phyloP scores from a whole-genome alignment of 768 basidiomycete species.

The Amanita inopinata region DNA sequence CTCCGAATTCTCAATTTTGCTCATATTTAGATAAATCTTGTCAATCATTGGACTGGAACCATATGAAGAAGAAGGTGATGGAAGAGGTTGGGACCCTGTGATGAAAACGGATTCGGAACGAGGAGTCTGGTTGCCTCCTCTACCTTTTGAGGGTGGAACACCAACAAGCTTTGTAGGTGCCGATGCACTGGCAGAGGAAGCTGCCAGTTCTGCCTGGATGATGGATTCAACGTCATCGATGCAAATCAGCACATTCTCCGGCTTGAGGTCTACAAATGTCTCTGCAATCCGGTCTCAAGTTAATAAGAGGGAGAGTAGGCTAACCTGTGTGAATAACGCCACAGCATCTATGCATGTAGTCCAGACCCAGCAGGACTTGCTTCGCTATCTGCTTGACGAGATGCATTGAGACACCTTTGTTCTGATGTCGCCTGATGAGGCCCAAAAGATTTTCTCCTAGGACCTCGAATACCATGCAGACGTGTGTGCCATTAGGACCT shows the following conservation, averaged over 20 bases:
- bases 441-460: conserved; percentile 94
- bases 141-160: conserved; percentile 85
- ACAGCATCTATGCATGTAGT: conserved; percentile 97
- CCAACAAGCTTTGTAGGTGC: conserved; percentile 71
- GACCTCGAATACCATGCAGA: conserved; percentile 99
- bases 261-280: conserved; percentile 67
- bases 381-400: conserved; percentile 95
- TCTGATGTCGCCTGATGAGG: conserved; percentile 96
- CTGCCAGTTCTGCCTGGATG: conserved; percentile 71
- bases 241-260: conserved; percentile 94
- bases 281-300: neutral
- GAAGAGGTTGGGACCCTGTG: conserved; percentile 89
- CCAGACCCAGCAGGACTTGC: conserved; percentile 88
- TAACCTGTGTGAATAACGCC: conserved; percentile 91
- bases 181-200: conserved; percentile 32
- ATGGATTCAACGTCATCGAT: conserved; percentile 96
- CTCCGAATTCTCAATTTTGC: conserved; percentile 58
- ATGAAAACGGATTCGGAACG: conserved; percentile 70
- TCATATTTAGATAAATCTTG: conserved; percentile 89
- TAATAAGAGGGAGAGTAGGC: conserved; percentile 14
- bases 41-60: conserved; percentile 65
- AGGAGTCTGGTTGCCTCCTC: conserved; percentile 95
- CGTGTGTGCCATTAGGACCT: conserved; percentile 93
- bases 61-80: conserved; percentile 72
- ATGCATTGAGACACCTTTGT: conserved; percentile 91